Conservation (phyloP, 1,284 basidiomycete genomes). For the Lignosus rhinocerotis region DNA sequence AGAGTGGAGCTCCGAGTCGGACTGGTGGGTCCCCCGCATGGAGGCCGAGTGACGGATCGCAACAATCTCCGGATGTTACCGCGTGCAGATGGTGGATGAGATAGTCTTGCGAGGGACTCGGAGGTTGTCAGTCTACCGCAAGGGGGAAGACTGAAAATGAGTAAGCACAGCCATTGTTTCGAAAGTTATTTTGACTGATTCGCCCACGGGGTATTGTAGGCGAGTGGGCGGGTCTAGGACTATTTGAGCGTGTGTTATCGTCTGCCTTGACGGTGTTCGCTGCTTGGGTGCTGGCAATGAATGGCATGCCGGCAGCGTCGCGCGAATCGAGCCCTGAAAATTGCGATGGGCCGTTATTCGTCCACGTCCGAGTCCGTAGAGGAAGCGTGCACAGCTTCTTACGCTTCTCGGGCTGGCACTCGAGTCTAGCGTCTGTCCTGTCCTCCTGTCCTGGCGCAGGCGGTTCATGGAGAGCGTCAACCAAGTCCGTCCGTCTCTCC, state of each 20-base stretch:
- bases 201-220: constrained; percentile 9
- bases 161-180: constrained; percentile 15
- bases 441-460: constrained; percentile 5
- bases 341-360: neutral
- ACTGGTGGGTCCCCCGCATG: constrained; percentile 1
- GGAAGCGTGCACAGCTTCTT: constrained; percentile 17
- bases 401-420: constrained; percentile 12
- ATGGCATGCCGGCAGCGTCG: constrained; percentile 1
- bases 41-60: constrained; percentile 18
- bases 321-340: constrained; percentile 6
- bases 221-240: constrained; percentile 3
- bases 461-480: constrained; percentile 10
- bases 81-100: constrained; percentile 15
- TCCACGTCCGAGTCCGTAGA: neutral
- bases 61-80: constrained; percentile 19
- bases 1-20: constrained; percentile 10
- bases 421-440: constrained; percentile 11
- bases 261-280: neutral
- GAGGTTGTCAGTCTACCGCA: constrained; percentile 9
- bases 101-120: constrained; percentile 15
- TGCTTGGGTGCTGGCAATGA: neutral
- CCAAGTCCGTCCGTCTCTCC: constrained; percentile 7
- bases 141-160: neutral
- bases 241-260: neutral
- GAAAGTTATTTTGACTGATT: constrained; percentile 23